Base-by-base conservation (phyloP, 2,329 filamentous ascomycete genomes). In the Aspergillus thermomutatus region DNA sequence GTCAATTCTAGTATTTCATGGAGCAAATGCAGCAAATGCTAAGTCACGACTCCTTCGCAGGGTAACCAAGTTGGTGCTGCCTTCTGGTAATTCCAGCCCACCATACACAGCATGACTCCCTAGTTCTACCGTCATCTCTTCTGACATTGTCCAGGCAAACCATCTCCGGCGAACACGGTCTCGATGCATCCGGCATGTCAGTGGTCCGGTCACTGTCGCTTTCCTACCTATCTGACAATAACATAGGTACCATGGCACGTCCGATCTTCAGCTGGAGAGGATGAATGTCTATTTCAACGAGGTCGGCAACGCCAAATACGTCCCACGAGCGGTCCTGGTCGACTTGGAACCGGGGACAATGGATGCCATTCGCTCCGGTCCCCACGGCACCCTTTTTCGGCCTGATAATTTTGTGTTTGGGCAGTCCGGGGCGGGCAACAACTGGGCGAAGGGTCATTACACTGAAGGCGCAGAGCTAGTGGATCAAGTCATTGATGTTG, bases 31-130 rank as follows among this genome's bases (percentile, higher is more conserved):
- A 43, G 21, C 1, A 14, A 43, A 4, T 11, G 21, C 21, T 43
- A 43, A 43, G 8, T 21, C 5, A 3, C 9, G n/a, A 43, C 21
- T 43, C 10, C 6, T 23, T 51, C 52, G 70, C 72, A 97, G 93
- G 94, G 94, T 87, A 99, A 99, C 90, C 94, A 99, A 91, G 96
- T 97, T 72, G 94, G 94, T 93, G 94, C 94, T 85, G 94, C 94
- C 82, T 99, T 99, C 87, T 99, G 94, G 89, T 91, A 81, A 17
- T 37, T n/a, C 11, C 3, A 26, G n/a, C 25, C 27, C 9, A 3
- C 9, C 27, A 9, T 28, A 28, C 27, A 7, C 28, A 31, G 28
- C 28, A 14, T 31, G 6, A 6, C 28, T 31, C 69, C 60, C 52
- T 28, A 41, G 26, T 19, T n/a, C 49, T 41, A 1, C 50, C n/a